Evolutionary conservation across 495 filamentous ascomycete genomes (phyloP), one percentile per base, ranked within the genome.

Genomic region (Parmelia sp.): DNA sequence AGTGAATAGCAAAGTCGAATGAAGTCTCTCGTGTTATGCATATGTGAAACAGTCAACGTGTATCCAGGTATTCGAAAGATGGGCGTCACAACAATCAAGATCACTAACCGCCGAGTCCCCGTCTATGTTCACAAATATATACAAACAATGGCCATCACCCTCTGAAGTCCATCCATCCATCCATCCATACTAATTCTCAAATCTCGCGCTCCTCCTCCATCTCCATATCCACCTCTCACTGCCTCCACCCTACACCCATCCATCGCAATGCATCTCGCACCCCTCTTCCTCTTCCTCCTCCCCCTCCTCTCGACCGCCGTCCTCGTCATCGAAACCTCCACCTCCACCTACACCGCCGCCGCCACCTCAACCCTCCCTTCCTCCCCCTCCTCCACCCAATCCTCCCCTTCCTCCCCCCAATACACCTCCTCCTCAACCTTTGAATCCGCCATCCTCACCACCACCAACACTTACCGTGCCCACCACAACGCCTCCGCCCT

Each of bases 381-480:
- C 0, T 25, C 60, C 49, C 27, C 40, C 15, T 0, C 57, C 21
- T 40, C 60, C 27, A 39, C 60, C 39, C 57, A 21, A 6, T 14
- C 49, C 23, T 60, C 65, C 6, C 71, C 79, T 0, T 64, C 69
- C 23, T 73, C 76, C 3, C 59, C 77, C 1, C 79, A 77, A 36
- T 91, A 86, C 70, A 80, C 79, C 0, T 71, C 77, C 65, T 65
- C 74, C 56, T 31, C 53, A 7, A 58, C 70, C 19, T 89, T 91
- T 77, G 71, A 81, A 58, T 73, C 80, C 59, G 77, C 82, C 11
- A 77, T 90, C 60, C 79, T 94, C 33, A 82, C 83, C 70, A 78
- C 77, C 70, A 89, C 82, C 47, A 93, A 94, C 72, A 72, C 76
- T 58, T 91, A 88, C 75, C 86, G 90, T 25, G 36, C 64, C 2